Conservation (phyloP, 345 rosid species). For the Anacardium occidentale region DNA sequence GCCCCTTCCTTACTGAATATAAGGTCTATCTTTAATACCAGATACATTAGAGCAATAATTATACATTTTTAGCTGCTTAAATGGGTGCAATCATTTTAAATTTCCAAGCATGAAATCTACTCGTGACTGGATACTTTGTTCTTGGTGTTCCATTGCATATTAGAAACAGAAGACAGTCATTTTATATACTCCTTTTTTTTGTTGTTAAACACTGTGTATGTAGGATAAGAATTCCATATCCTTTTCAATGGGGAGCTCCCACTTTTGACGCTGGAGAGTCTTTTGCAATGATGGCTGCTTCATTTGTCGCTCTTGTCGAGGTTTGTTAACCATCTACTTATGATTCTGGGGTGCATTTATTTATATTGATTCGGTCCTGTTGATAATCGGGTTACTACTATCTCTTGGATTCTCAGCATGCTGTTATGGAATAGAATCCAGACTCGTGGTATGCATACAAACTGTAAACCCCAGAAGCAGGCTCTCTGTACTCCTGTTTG, state of each 20-base stretch:
- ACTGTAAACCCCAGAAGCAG: not conserved
- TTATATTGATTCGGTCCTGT: not conserved
- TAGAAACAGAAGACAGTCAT: constrained; percentile 4
- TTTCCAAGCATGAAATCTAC: not conserved
- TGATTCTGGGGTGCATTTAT: not conserved
- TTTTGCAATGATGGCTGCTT: constrained; percentile 93
- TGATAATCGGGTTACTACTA: not conserved
- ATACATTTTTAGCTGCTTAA: not conserved
- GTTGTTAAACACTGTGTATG: constrained; percentile 13
- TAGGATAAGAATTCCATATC: constrained; percentile 97
- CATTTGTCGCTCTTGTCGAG: constrained; percentile 92
- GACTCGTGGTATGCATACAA: not conserved
- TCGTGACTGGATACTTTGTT: not conserved
- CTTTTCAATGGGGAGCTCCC: constrained; percentile 99
- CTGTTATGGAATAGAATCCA: not conserved
- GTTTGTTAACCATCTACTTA: constrained; percentile 31
- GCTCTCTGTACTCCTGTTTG: not conserved
- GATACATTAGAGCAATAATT: not conserved
- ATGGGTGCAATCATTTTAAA: not conserved
- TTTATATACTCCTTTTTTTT: constrained; percentile 15
- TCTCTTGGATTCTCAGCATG: not conserved
- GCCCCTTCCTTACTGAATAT: constrained; percentile 4
- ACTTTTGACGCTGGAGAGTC: constrained; percentile 95
- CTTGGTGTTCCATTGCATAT: constrained; percentile 4
- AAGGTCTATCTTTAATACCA: not conserved